Evolutionary conservation across 192 early-diverging fungal genomes (phyloP).

Genomic region (Spinellus fusiger): DNA sequence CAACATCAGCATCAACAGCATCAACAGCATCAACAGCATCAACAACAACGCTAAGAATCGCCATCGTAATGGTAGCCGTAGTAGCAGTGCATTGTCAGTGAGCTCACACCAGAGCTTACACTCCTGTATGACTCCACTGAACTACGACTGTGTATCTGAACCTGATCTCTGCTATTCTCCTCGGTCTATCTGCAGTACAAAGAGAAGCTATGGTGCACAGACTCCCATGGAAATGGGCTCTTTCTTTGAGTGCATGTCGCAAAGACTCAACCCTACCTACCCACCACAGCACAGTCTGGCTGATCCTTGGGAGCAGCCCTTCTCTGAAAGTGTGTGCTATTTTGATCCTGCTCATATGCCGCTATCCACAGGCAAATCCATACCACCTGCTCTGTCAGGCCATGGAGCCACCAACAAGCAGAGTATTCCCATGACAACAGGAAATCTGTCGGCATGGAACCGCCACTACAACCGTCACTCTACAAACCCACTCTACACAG

Average conservation of each 20-base stretch:
- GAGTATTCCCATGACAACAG: constrained; percentile 13
- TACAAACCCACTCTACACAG: not conserved
- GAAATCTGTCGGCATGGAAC: constrained; percentile 16
- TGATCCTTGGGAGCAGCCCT: too few species aligned
- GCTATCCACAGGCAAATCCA: constrained; percentile 3
- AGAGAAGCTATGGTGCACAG: not conserved
- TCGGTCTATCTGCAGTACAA: not conserved
- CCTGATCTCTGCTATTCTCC: not conserved
- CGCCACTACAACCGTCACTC: constrained; percentile 5
- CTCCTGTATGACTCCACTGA: not conserved
- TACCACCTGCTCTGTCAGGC: not conserved
- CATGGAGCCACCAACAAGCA: not conserved
- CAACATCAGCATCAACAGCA: constrained; percentile 5
- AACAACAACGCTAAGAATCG: not conserved
- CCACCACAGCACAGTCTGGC: not conserved
- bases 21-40: constrained; percentile 1
- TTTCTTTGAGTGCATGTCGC: constrained; percentile 4
- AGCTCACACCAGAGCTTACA: not conserved
- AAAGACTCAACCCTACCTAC: not conserved
- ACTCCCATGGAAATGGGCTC: not conserved
- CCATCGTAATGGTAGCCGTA: not conserved
- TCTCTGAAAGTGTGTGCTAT: too few species aligned
- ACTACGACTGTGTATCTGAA: not conserved
- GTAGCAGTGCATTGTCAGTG: not conserved
- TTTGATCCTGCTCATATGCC: constrained; percentile 1